Conservation (phyloP, 768 basidiomycete species). For the Pleurotus pulmonarius region DNA sequence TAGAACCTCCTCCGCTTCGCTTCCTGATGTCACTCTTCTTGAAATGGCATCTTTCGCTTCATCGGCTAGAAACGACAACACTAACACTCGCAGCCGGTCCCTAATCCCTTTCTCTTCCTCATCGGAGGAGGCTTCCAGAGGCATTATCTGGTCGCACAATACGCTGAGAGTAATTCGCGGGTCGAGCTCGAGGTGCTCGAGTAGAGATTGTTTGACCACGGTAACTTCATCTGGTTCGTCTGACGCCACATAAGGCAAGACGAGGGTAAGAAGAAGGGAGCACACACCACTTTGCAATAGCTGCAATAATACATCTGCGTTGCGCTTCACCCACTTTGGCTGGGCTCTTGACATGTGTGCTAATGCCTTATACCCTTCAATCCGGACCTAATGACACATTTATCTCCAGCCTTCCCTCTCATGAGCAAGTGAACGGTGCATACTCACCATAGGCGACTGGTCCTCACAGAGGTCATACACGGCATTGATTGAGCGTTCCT, state of each 20-base stretch:
- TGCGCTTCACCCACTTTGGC: constrained; percentile 60
- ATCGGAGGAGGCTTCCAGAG: constrained; percentile 45
- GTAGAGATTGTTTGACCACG: constrained; percentile 56
- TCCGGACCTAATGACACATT: constrained; percentile 48
- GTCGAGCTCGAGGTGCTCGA: constrained; percentile 63
- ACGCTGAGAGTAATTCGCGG: constrained; percentile 58
- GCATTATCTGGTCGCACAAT: constrained; percentile 63
- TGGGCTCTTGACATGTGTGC: constrained; percentile 42
- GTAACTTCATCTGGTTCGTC: constrained; percentile 66
- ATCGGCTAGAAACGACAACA: constrained; percentile 53
- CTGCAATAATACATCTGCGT: constrained; percentile 74
- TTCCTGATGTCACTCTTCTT: constrained; percentile 38
- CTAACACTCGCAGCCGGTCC: constrained; percentile 53
- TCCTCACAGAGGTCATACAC: constrained; percentile 79
- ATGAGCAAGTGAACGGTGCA: not conserved
- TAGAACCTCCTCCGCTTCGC: constrained; percentile 43
- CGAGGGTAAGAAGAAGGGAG: not conserved
- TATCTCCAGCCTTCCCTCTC: too few relatives aligned
- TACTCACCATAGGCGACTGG: constrained; percentile 44
- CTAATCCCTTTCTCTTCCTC: constrained; percentile 58
- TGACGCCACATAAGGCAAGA: constrained; percentile 15
- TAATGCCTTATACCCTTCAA: constrained; percentile 63
- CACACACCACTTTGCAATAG: constrained; percentile 68
- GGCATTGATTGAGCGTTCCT: constrained; percentile 74
- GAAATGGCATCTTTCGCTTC: constrained; percentile 43